Percentiles rank a stretch among this genome's conserved stretches.
These are phyloP conservation scores for Backusella sp. DNA, from an alignment of 192 early-diverging fungal species.

Conservation along the genomic window DNA sequence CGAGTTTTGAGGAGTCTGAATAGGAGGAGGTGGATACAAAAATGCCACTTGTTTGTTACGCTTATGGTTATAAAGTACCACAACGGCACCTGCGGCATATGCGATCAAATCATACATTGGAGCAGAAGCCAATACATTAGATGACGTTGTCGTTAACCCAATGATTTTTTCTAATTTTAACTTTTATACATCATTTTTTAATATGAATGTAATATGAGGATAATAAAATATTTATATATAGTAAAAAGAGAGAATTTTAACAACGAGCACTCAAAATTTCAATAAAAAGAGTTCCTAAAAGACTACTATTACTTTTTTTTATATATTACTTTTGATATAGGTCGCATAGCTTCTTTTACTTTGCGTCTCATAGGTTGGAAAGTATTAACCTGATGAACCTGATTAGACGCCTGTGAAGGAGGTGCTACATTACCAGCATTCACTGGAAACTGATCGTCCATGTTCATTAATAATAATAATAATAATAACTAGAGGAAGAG, in stretches of 20 bases:
- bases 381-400: neutral
- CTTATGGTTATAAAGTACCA: constrained; percentile 75
- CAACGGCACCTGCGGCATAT: constrained; percentile 72
- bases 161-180: constrained; percentile 66
- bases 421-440: constrained; percentile 32
- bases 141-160: constrained; percentile 57
- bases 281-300: constrained; percentile 6
- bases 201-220: neutral
- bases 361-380: constrained; percentile 21
- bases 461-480: constrained; percentile 5
- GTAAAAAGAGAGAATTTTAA: neutral
- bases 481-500: neutral
- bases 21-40: constrained; percentile 37
- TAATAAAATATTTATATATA: too few relatives aligned
- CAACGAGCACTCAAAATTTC: neutral
- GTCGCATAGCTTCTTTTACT: constrained; percentile 23
- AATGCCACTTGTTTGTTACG: constrained; percentile 64
- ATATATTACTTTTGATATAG: constrained; percentile 21
- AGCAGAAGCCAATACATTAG: constrained; percentile 52
- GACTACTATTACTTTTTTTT: neutral
- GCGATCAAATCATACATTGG: constrained; percentile 58
- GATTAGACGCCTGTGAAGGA: constrained; percentile 25
- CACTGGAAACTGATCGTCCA: constrained; percentile 32
- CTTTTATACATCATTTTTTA: constrained; percentile 26
- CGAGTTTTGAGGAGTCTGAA: constrained; percentile 1